Percentiles rank a stretch among this genome's conserved stretches.
Evolutionary conservation across 495 filamentous ascomycete species (phyloP).

Genomic region (Haplographium delicatum): DNA sequence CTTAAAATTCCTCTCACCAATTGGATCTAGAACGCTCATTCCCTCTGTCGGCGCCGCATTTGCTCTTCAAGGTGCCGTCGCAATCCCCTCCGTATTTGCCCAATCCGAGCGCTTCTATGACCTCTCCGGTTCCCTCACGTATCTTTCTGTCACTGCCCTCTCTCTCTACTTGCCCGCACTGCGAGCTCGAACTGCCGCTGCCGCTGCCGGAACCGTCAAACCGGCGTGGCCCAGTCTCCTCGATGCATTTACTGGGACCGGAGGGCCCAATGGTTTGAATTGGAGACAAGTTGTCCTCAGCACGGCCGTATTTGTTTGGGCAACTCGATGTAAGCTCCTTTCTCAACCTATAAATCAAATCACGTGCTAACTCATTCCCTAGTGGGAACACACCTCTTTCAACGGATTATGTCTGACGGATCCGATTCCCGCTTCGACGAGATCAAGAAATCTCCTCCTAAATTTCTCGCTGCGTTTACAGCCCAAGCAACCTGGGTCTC

Average conservation of each 20-base stretch:
- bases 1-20: not conserved
- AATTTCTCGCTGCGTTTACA: slow-evolving; percentile 51
- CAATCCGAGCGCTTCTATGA: slow-evolving; percentile 62
- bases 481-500: slow-evolving; percentile 60
- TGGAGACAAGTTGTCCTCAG: slow-evolving; percentile 59
- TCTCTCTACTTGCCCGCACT: slow-evolving; percentile 55
- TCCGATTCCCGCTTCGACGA: slow-evolving; percentile 57
- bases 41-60: slow-evolving; percentile 53
- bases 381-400: slow-evolving; percentile 59
- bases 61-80: slow-evolving; percentile 49
- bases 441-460: slow-evolving; percentile 46
- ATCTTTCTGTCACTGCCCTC: slow-evolving; percentile 50
- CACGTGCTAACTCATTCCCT: not conserved
- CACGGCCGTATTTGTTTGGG: slow-evolving; percentile 52
- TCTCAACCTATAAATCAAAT: not conserved
- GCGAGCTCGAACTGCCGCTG: slow-evolving; percentile 40
- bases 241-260: slow-evolving; percentile 31
- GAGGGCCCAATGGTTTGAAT: slow-evolving; percentile 38
- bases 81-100: slow-evolving; percentile 50
- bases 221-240: slow-evolving; percentile 45
- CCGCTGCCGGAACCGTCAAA: slow-evolving; percentile 30
- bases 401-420: slow-evolving; percentile 46
- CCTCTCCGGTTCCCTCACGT: slow-evolving; percentile 56
- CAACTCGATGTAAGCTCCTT: slow-evolving; percentile 42
- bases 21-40: slow-evolving; percentile 38